A percentile compares a stretch with the other conserved stretches of the same genome.
Evolutionary conservation across 1,284 basidiomycete genomes (phyloP).

Genomic region (Vanrija humicola): DNA sequence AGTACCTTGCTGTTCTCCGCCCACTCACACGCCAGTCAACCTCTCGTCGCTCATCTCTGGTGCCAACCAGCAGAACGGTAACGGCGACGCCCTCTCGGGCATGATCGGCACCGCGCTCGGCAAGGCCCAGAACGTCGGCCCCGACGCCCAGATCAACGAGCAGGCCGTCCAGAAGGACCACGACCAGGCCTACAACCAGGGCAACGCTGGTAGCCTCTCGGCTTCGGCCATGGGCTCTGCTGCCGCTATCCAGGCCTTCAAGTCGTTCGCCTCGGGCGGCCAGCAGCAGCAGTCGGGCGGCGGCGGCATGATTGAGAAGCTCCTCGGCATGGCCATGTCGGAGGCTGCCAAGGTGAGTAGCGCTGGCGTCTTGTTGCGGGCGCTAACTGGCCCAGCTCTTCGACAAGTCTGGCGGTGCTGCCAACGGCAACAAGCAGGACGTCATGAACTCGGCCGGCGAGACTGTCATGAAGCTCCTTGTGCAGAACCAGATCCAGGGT

Average conservation of each 20-base stretch:
- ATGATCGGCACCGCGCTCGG: constrained; percentile 35
- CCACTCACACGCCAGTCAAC: constrained; percentile 32
- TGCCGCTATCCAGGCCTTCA: constrained; percentile 64
- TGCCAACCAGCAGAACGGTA: constrained; percentile 40
- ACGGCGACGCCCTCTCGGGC: constrained; percentile 34
- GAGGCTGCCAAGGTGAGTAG: constrained; percentile 53
- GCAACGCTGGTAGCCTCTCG: constrained; percentile 54
- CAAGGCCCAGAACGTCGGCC: constrained; percentile 36
- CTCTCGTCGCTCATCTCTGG: constrained; percentile 34
- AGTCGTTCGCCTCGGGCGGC: constrained; percentile 55
- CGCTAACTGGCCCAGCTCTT: constrained; percentile 55
- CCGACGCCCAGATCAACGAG: constrained; percentile 53
- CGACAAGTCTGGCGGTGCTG: constrained; percentile 63
- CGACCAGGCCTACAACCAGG: constrained; percentile 55
- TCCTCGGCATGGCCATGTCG: constrained; percentile 78
- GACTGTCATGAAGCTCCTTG: constrained; percentile 77
- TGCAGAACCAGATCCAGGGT: constrained; percentile 47
- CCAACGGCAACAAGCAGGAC: constrained; percentile 68
- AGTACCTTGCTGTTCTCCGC: background rate
- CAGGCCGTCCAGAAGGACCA: constrained; percentile 57
- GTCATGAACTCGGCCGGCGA: constrained; percentile 74
- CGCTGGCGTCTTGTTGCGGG: background rate
- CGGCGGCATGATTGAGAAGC: constrained; percentile 51
- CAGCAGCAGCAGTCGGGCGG: constrained; percentile 33
- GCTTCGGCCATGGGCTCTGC: constrained; percentile 63